These are phyloP conservation scores for Gracilaria domingensis DNA, from an alignment of 23 red algal genomes.

Conservation along the genomic window DNA sequence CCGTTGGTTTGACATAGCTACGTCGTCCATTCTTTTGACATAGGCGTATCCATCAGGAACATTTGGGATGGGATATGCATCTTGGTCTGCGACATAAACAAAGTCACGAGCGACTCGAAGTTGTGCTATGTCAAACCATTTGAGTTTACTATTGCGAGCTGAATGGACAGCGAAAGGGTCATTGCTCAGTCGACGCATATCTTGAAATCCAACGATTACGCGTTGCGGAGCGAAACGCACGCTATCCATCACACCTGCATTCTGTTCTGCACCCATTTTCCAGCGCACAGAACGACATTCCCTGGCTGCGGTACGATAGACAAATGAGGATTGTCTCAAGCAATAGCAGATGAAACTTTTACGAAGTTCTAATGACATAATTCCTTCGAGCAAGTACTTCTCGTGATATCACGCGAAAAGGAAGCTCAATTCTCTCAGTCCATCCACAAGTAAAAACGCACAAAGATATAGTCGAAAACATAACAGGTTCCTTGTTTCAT, in stretches of 20 bases:
- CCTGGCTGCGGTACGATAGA: constrained; percentile 70
- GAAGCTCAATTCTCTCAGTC: too few species aligned
- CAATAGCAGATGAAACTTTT: too few species aligned
- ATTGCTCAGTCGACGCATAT: constrained; percentile 57
- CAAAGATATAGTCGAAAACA: too few species aligned
- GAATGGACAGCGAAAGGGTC: constrained; percentile 66
- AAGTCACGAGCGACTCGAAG: constrained; percentile 60
- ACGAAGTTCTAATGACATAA: too few species aligned
- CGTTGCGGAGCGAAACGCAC: constrained; percentile 54
- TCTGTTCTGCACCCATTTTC: constrained; percentile 78
- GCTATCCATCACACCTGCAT: constrained; percentile 74
- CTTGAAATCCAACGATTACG: constrained; percentile 71
- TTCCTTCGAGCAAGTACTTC: too few species aligned
- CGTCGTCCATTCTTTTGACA: too few species aligned
- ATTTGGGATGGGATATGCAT: constrained; percentile 70
- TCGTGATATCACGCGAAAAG: too few species aligned
- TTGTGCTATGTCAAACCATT: constrained; percentile 72
- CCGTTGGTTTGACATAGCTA: constrained; percentile 33
- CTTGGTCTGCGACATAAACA: constrained; percentile 61
- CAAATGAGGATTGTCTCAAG: too few species aligned
- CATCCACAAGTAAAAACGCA: too few species aligned
- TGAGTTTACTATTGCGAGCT: constrained; percentile 25
- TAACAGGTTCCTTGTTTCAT: too few species aligned
- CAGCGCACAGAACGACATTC: constrained; percentile 83
- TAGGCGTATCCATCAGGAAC: constrained; percentile 61